phyloP scores from a whole-genome alignment of 768 basidiomycete species.

The Galerina marginata region DNA sequence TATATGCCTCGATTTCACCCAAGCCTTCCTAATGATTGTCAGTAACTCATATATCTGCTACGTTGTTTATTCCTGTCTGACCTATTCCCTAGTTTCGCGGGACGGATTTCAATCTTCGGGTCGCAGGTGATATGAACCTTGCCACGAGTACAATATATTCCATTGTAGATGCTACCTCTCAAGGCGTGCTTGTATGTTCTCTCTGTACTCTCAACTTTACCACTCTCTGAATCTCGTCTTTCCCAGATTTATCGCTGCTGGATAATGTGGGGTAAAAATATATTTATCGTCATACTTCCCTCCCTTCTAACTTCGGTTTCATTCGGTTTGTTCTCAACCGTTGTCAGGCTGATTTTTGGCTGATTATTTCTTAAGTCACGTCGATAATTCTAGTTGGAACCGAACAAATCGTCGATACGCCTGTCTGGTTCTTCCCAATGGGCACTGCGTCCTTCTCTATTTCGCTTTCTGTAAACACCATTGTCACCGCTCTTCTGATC shows the following conservation, averaged over 20 bases:
- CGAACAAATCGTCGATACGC: background rate
- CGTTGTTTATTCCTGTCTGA: too few species aligned
- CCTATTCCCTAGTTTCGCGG: background rate
- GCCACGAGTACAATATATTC: slow-evolving; percentile 8
- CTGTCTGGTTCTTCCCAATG: slow-evolving; percentile 4
- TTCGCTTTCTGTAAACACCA: slow-evolving; percentile 4
- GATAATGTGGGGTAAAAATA: slow-evolving; percentile 9
- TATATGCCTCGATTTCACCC: slow-evolving; percentile 9
- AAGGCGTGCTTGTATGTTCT: slow-evolving; percentile 8
- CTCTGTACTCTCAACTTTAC: background rate
- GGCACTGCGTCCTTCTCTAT: slow-evolving; percentile 8
- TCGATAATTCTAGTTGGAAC: background rate
- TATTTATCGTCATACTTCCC: background rate
- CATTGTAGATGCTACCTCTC: slow-evolving; percentile 2
- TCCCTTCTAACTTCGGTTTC: slow-evolving; percentile 1
- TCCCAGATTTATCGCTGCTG: slow-evolving; percentile 13
- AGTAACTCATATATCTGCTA: background rate
- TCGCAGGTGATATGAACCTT: background rate
- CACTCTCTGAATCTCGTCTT: background rate
- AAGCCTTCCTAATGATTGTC: slow-evolving; percentile 10
- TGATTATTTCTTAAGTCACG: background rate
- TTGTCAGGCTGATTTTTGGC: too few species aligned
- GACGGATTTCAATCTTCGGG: background rate
- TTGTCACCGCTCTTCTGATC: slow-evolving; percentile 7
- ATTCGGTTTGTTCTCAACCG: background rate